Percentiles rank a stretch among this genome's conserved stretches.
Evolutionary conservation across 805 yeast species (phyloP).

Genomic region (Barnettozyma sucrosica): DNA sequence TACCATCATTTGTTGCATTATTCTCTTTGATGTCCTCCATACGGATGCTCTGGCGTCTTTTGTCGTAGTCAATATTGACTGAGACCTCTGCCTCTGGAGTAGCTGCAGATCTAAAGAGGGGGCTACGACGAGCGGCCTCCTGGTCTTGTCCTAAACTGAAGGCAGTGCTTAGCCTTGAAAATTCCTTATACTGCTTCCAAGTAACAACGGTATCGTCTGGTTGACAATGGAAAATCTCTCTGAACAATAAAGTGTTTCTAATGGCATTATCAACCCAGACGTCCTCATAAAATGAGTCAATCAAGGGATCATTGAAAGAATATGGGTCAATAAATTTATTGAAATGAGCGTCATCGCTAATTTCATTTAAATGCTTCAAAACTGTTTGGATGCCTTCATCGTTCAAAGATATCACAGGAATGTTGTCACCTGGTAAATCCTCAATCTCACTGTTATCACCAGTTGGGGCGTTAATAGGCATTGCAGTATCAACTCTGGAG

Average conservation of each 20-base stretch:
- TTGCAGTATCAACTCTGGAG: background rate
- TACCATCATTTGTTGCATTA: slow-evolving; percentile 1
- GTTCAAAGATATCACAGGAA: slow-evolving; percentile 39
- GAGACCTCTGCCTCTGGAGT: background rate
- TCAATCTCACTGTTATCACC: slow-evolving; percentile 13
- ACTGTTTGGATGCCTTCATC: slow-evolving; percentile 38
- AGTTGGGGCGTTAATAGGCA: background rate
- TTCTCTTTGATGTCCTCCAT: slow-evolving; percentile 8
- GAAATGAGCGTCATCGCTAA: slow-evolving; percentile 21
- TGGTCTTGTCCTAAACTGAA: slow-evolving; percentile 36
- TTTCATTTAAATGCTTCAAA: slow-evolving; percentile 36
- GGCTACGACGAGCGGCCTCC: slow-evolving; percentile 17
- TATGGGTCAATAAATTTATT: slow-evolving; percentile 75
- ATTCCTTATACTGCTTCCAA: slow-evolving; percentile 85
- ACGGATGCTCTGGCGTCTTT: slow-evolving; percentile 11
- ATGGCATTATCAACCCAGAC: slow-evolving; percentile 79
- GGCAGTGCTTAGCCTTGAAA: slow-evolving; percentile 51
- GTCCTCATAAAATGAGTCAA: slow-evolving; percentile 77
- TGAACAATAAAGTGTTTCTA: slow-evolving; percentile 73
- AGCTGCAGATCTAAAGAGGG: slow-evolving; percentile 2
- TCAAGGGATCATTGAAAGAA: slow-evolving; percentile 80
- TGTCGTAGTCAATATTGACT: background rate
- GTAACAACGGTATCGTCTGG: slow-evolving; percentile 89
- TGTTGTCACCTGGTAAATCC: slow-evolving; percentile 22
- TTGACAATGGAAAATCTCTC: slow-evolving; percentile 86